Evolutionary conservation across 768 basidiomycete genomes (phyloP).

Genomic region (Macrolepiota albuminosa): DNA sequence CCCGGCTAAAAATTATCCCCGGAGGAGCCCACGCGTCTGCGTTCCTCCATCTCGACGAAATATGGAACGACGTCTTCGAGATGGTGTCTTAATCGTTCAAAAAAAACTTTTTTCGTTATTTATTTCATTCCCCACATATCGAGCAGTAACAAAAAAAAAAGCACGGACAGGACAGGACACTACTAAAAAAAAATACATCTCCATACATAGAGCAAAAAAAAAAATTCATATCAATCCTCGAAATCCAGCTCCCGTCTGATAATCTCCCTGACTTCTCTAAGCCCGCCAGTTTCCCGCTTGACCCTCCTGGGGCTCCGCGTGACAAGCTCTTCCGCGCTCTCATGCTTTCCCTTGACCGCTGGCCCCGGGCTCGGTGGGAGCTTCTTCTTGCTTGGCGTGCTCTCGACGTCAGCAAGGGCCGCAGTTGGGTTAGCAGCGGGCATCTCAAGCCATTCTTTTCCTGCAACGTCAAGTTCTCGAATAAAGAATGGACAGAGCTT

Average conservation of each 20-base stretch:
- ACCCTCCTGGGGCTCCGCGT: constrained; percentile 71
- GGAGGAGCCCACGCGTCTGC: constrained; percentile 45
- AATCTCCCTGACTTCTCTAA: constrained; percentile 78
- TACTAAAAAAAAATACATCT: neutral
- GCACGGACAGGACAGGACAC: constrained; percentile 3
- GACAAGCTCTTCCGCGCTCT: constrained; percentile 57
- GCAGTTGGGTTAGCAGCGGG: constrained; percentile 36
- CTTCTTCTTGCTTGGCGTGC: constrained; percentile 37
- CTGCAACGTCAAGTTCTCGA: constrained; percentile 53
- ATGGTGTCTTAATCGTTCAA: neutral
- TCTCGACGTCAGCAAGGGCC: constrained; percentile 19
- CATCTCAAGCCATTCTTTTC: constrained; percentile 60
- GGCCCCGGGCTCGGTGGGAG: constrained; percentile 40
- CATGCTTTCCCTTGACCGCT: constrained; percentile 40
- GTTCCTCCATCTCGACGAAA: constrained; percentile 39
- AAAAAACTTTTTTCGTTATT: neutral
- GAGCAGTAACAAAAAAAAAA: constrained; percentile 16
- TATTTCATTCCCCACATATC: constrained; percentile 13
- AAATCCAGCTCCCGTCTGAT: constrained; percentile 75
- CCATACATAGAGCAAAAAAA: constrained; percentile 28
- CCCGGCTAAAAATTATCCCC: constrained; percentile 31
- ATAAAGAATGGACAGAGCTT: constrained; percentile 81
- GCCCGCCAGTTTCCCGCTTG: constrained; percentile 64
- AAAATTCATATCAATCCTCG: constrained; percentile 37
- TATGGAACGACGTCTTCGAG: constrained; percentile 36